Conservation (phyloP, 2,329 filamentous ascomycete species). For the Ciborinia camelliae region DNA sequence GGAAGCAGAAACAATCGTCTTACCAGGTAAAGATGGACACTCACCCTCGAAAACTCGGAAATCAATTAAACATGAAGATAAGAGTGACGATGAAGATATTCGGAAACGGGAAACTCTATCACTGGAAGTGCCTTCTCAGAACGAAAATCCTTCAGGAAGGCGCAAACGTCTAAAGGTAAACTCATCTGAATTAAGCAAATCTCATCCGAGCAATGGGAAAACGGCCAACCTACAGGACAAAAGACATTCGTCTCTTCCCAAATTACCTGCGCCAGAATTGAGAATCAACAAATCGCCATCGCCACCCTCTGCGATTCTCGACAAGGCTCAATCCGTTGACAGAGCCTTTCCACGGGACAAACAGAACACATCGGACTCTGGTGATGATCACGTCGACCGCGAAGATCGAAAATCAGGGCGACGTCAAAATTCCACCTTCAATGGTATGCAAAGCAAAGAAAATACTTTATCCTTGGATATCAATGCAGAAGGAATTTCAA, state of each 20-base stretch:
- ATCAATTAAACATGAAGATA: constrained; percentile 60
- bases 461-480: constrained; percentile 25
- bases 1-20: constrained; percentile 68
- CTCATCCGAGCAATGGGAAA: constrained; percentile 14
- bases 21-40: constrained; percentile 61
- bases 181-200: constrained; percentile 6
- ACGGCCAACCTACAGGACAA: constrained; percentile 49
- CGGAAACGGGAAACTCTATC: constrained; percentile 16
- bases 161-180: constrained; percentile 46
- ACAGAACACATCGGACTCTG: constrained; percentile 38
- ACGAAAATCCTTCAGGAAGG: constrained; percentile 39
- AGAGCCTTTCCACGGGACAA: constrained; percentile 41
- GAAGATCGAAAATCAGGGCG: constrained; percentile 23
- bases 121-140: constrained; percentile 30
- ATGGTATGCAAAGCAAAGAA: constrained; percentile 29
- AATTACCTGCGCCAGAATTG: constrained; percentile 51
- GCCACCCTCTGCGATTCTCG: constrained; percentile 27
- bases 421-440: constrained; percentile 31
- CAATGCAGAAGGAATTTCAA: constrained; percentile 8
- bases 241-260: constrained; percentile 35
- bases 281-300: constrained; percentile 41
- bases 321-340: constrained; percentile 42
- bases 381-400: constrained; percentile 33
- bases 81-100: constrained; percentile 52
- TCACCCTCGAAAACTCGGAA: constrained; percentile 63